Evolutionary conservation across 352 stramenopile species (phyloP).

Genomic region (Hyaloperonospora brassicae): DNA sequence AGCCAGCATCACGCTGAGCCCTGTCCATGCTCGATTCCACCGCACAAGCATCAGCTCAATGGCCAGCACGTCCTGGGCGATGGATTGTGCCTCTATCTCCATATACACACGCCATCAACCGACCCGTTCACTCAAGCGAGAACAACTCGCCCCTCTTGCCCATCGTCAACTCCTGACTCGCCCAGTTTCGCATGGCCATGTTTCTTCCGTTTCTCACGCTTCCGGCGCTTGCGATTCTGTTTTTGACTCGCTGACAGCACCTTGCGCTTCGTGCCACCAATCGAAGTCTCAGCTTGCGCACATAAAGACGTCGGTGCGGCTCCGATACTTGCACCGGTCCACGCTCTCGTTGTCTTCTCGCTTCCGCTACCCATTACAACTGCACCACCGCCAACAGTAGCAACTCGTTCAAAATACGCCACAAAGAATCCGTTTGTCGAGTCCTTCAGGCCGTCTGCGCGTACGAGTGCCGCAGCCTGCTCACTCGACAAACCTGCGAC

Average conservation of each 20-base stretch:
- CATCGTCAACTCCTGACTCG: slow-evolving; percentile 5
- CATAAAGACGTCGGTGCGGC: slow-evolving; percentile 1
- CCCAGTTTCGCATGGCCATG: slow-evolving; percentile 8
- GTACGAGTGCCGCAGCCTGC: slow-evolving; percentile 80
- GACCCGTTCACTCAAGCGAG: too few species aligned
- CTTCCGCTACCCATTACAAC: background rate
- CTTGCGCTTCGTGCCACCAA: slow-evolving; percentile 47
- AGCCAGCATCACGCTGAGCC: too few species aligned
- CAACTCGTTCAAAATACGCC: slow-evolving; percentile 86
- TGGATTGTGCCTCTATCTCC: too few species aligned
- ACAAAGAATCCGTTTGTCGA: slow-evolving; percentile 97
- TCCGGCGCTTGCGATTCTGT: slow-evolving; percentile 67
- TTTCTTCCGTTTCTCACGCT: slow-evolving; percentile 60
- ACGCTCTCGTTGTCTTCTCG: slow-evolving; percentile 2
- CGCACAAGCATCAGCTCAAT: too few species aligned
- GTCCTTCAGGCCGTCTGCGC: slow-evolving; percentile 88
- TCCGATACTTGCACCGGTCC: slow-evolving; percentile 2
- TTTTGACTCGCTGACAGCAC: slow-evolving; percentile 53
- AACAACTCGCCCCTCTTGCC: slow-evolving; percentile 1
- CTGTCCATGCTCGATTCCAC: too few species aligned
- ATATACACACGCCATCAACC: background rate
- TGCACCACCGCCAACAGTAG: slow-evolving; percentile 1
- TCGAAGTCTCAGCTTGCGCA: slow-evolving; percentile 1
- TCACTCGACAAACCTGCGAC: slow-evolving; percentile 47
- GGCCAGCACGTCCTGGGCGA: too few species aligned